Evolutionary conservation across 139 green algal genomes (phyloP), one percentile per base, ranked within the genome.

Genomic region (Chlamydomonas sp.): DNA sequence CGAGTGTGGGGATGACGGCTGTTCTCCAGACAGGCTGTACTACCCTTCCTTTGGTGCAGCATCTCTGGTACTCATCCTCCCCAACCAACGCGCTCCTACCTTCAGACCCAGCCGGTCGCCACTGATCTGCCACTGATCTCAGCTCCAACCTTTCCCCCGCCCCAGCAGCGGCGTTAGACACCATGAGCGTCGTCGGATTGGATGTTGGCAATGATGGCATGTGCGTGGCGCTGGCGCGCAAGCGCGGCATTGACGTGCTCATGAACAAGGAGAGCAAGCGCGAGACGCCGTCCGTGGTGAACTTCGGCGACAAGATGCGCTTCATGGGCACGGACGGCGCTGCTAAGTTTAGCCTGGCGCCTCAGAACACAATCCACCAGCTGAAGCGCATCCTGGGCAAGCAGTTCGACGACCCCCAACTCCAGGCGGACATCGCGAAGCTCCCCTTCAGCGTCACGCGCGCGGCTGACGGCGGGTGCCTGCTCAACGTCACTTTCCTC

Each of bases 221-320:
- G 34, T 90, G 87, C 74, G 86, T 98, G 22, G 94, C 90, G 1
- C 65, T 97, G 3, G 92, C 92, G 1, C 82, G 91, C 37, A 94
- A 94, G 74, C 81, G 92, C 62, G 91, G 93, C 78, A 85, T 90
- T 8, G 90, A 96, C 78, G 91, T 97, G 39, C 73, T 97, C 26
- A 84, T 99, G 57, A 99, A 99, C 83, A 93, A 96, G 70, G 94
- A 98, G 73, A 89, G 74, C 69, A 96, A 91, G 54, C 84, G 92
- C 5, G 92, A 98, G 78, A 97, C 94, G 30, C 91, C 94, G 16
- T 80, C 81, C 24, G 80, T 96, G 35, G 81, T 97, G 10, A 90
- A 87, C 26, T 99, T 99, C 72, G 83, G 75, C 5, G 69, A 86
- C 10, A 95, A 95, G 72, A 83, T 90, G 78, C 81, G 94, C 35